These are phyloP conservation scores for Russula ochroleuca DNA, from an alignment of 768 basidiomycete genomes.

Conservation along the genomic window DNA sequence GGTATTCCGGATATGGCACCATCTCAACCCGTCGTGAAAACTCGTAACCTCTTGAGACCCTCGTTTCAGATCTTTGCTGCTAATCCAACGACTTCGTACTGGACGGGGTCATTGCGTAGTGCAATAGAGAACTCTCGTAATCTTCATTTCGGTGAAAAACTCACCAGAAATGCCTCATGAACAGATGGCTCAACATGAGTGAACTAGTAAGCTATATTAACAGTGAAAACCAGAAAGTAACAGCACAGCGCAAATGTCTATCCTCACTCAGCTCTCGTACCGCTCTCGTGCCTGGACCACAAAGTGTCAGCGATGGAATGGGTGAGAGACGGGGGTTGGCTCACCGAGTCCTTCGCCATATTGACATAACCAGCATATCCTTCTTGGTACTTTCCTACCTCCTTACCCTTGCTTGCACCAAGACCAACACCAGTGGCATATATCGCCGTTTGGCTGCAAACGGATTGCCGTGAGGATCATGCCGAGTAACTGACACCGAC, in stretches of 20 bases:
- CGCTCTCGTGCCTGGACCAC: conserved; percentile 29
- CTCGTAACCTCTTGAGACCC: too few relatives aligned
- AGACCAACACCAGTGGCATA: conserved; percentile 86
- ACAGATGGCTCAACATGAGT: background rate
- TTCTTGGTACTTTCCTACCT: conserved; percentile 66
- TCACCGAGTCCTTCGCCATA: conserved; percentile 68
- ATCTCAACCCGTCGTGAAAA: too few relatives aligned
- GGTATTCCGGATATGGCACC: too few relatives aligned
- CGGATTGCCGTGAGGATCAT: background rate
- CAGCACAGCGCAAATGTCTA: background rate
- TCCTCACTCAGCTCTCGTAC: conserved; percentile 25
- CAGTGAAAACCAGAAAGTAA: conserved; percentile 6
- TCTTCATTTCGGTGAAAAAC: background rate
- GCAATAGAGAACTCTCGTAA: background rate
- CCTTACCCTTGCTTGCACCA: conserved; percentile 89
- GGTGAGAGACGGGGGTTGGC: conserved; percentile 24
- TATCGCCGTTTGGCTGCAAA: conserved; percentile 67
- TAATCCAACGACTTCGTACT: background rate
- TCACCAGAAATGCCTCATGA: background rate
- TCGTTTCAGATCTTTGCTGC: too few relatives aligned
- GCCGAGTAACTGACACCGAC: background rate
- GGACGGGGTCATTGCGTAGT: background rate
- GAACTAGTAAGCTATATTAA: conserved; percentile 20
- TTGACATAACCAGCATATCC: conserved; percentile 67
- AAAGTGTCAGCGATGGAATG: background rate